Base-by-base conservation (phyloP, 495 filamentous ascomycete genomes). In the Penicillium lagena region DNA sequence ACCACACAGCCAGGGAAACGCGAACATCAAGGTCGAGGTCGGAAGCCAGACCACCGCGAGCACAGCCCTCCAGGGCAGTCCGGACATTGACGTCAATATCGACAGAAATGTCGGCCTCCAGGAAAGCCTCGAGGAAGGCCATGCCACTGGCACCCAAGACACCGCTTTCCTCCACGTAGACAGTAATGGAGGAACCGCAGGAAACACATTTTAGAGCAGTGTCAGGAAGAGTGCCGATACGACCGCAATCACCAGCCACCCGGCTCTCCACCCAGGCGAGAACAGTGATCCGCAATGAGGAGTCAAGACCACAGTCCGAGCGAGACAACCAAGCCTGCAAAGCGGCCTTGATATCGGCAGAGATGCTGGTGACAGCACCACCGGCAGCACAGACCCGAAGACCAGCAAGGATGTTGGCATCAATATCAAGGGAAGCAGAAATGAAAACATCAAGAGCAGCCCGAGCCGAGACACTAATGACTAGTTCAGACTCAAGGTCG, bases 351-450 rank as follows among this genome's bases (percentile, higher is more conserved):
- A 72, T 43, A 11, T 68, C 64, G 32, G 58, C 56, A n/a, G 50
- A 38, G 43, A 72, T 50, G 46, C 63, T 59, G 35, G 37, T 45
- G 40, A 61, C 45, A 10, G 68, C 40, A 59, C 66, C 66, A 45
- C 69, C 69, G 35, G 51, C 56, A 29, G 69, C 66, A 43, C 64
- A 67, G 35, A 67, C 56, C 42, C 54, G 34, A 2, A 72, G 63
- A 52, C 53, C 69, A 39, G 59, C 55, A 53, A 57, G 54, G 52
- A 72, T 27, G 13, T 64, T 42, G 17, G 47, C 53, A 46, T 55
- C 57, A 17, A 71, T 47, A 7, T 45, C 52, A 29, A 54, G 38
- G 28, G 44, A 29, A 11, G 46, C 56, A 34, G 48, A 42, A 32
- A 71, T 40, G 55, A 64, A 67, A 39, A 56, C 46, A 35, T 50